Percentiles rank a stretch among this genome's conserved stretches.
phyloP scores from a whole-genome alignment of 2,329 filamentous ascomycete genomes.

The Dactylellina drechsleri region DNA sequence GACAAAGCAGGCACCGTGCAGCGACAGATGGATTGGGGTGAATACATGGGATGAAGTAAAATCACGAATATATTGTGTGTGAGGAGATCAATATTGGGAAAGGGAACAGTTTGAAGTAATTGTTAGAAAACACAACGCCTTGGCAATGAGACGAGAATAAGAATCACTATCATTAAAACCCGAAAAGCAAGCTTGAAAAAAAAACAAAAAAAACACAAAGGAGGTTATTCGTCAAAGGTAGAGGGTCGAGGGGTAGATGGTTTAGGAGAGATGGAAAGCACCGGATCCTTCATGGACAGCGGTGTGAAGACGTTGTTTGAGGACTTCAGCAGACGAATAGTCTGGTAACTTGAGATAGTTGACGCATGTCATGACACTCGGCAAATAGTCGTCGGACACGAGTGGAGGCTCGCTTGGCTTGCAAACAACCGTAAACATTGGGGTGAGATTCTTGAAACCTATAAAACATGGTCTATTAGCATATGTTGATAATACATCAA shows the following conservation, averaged over 20 bases:
- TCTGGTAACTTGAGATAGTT: constrained; percentile 98
- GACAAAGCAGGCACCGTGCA: neutral
- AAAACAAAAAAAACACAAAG: neutral
- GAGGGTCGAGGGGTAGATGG: neutral
- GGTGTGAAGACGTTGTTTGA: constrained; percentile 80
- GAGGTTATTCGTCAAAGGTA: neutral
- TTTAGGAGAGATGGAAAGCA: constrained; percentile 91
- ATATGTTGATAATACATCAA: constrained; percentile 34
- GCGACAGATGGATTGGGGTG: neutral
- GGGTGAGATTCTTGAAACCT: constrained; percentile 97
- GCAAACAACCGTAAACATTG: constrained; percentile 99
- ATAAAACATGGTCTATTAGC: constrained; percentile 27
- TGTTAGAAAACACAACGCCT: constrained; percentile 29
- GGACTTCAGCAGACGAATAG: constrained; percentile 80
- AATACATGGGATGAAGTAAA: neutral
- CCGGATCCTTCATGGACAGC: constrained; percentile 96
- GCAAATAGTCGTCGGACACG: constrained; percentile 95
- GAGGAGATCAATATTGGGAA: constrained; percentile 7
- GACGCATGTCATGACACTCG: constrained; percentile 99
- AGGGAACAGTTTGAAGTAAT: constrained; percentile 3
- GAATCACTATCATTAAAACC: constrained; percentile 34
- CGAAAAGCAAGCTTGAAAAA: neutral
- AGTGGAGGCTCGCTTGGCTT: constrained; percentile 97
- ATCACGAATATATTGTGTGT: too few species aligned
- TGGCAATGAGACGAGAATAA: constrained; percentile 28